Evolutionary conservation across 2,329 filamentous ascomycete genomes (phyloP), one percentile per base, ranked within the genome.

Genomic region (Thyridium curvatum): DNA sequence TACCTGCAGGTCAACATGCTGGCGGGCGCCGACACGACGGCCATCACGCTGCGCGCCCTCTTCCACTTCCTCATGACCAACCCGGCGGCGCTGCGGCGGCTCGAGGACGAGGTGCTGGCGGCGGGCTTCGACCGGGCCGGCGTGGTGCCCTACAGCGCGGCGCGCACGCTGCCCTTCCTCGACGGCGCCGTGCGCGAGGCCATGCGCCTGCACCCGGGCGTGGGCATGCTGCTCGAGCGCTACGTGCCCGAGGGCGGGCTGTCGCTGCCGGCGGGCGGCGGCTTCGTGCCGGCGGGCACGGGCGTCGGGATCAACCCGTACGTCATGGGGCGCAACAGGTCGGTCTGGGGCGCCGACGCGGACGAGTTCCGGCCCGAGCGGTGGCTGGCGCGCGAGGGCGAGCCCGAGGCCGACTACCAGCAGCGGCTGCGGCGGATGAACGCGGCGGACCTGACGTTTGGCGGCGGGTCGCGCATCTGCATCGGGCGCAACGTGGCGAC

Each of bases 341-440:
- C 33, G 0, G 49, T 66, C 3, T 72, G 64, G 41, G 69, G 67
- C 2, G 46, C 58, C 0, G 68, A 73, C 41, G 58, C 61, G 1
- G 59, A 68, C 12, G 42, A 48, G 4, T 74, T 71, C 49, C 53
- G 54, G 4, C 68, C 70, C 0, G 67, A 69, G 45, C 54, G 71
- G 17, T 74, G 68, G 65, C 48, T 74, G n/a, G 47, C 49, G 15
- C 41, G 46, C 2, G 48, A 50, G 12, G 43, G 39, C 3, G 65
- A 68, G 48, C 52, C 42, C 7, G 47, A 54, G 4, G 55, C 51
- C 5, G 53, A 42, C 3, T 68, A 54, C 37, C 40, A 59, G 41
- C 41, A 41, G 34, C 55, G 68, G 3, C 43, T 61, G 18, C 44
- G 51, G 13, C 41, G 46, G 8, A 64, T 62, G 54, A 64, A 63